These are phyloP conservation scores for Aspergillus calidoustus DNA, from an alignment of 2,329 filamentous ascomycete species.

Conservation along the genomic window DNA sequence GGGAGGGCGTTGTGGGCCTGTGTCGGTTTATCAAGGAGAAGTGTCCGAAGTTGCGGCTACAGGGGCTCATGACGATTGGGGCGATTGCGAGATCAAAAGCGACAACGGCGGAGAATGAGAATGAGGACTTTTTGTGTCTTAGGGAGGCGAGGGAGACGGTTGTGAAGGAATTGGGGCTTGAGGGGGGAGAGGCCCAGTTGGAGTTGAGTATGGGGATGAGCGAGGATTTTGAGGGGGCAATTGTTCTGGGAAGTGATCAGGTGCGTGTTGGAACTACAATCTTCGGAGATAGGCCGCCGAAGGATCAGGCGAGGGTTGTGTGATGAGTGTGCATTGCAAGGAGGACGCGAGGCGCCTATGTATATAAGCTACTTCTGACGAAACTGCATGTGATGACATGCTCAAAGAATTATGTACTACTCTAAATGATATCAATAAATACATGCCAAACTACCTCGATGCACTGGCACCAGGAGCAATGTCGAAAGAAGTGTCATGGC, in stretches of 20 bases:
- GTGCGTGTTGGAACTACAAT: conserved; percentile 93
- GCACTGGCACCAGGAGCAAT: neutral
- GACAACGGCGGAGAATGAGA: conserved; percentile 75
- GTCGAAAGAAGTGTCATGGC: neutral
- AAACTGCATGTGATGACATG: conserved; percentile 10
- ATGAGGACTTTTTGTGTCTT: conserved; percentile 82
- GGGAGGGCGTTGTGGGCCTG: conserved; percentile 60
- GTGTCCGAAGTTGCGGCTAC: conserved; percentile 74
- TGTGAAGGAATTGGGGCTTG: conserved; percentile 61
- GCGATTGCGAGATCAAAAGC: conserved; percentile 84
- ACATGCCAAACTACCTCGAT: conserved; percentile 14
- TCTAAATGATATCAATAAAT: conserved; percentile 22
- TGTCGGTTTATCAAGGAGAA: conserved; percentile 71
- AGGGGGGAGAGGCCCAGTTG: conserved; percentile 56
- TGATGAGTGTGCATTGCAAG: conserved; percentile 19
- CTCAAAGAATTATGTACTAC: conserved; percentile 20
- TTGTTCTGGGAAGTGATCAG: conserved; percentile 81
- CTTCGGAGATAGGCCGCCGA: conserved; percentile 81
- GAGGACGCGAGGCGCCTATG: neutral
- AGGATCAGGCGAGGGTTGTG: conserved; percentile 74
- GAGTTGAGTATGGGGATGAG: conserved; percentile 99
- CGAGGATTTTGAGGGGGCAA: conserved; percentile 89
- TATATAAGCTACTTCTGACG: neutral
- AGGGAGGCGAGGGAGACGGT: conserved; percentile 73
- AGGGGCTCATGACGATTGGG: conserved; percentile 96